phyloP scores from a whole-genome alignment of 169 alveolate genomes.

The Plasmodium gaboni region DNA sequence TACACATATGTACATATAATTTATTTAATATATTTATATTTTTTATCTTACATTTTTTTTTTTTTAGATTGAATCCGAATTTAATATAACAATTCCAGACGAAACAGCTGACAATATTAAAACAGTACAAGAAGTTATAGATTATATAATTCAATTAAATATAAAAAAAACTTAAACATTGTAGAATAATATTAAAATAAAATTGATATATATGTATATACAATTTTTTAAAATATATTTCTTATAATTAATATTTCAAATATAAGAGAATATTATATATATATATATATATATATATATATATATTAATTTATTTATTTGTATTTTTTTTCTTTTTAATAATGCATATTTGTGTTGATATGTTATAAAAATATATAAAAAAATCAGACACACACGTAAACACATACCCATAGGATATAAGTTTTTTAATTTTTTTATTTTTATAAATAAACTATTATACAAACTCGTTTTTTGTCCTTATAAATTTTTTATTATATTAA shows the following conservation, averaged over 20 bases:
- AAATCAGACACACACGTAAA: no score
- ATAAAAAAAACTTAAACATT: slow-evolving; percentile 34
- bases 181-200: no score
- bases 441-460: no score
- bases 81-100: slow-evolving; percentile 74
- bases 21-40: background rate
- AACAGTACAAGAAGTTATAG: slow-evolving; percentile 72
- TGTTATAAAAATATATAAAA: background rate
- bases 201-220: no score
- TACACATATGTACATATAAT: background rate
- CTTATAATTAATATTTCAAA: background rate
- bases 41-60: background rate
- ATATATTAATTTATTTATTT: no score
- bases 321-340: no score
- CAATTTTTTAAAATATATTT: background rate
- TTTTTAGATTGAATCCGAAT: slow-evolving; percentile 70
- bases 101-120: slow-evolving; percentile 75
- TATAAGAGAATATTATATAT: no score
- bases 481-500: no score
- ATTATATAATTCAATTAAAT: slow-evolving; percentile 66
- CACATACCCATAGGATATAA: no score
- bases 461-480: no score
- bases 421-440: no score
- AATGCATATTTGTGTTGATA: background rate
- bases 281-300: no score